Evolutionary conservation across 176 grass and related monocot species (phyloP), one percentile per base, ranked within the genome.

Genomic region (Musa acuminata): DNA sequence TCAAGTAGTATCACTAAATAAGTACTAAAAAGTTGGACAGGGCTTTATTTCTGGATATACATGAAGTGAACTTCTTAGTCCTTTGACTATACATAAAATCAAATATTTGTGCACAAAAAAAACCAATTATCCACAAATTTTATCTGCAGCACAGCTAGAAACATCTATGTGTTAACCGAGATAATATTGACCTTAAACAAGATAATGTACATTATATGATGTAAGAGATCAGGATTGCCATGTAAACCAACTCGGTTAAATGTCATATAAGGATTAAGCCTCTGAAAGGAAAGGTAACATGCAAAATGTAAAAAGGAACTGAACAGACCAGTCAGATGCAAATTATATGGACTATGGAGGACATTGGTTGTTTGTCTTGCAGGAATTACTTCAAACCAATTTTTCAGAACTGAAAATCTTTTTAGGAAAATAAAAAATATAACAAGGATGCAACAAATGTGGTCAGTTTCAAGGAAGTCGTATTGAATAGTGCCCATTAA

Each of bases 401-500:
- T 43, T 43, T 5, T 4, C 35, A 6, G 0, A 6, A 43, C 35
- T 43, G 35, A 43, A 43, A 43, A 43, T n/a, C 17, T 8, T 60
- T 60, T n/a, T 20, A 8, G 57, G 57, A 60, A 20, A 20, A 60
- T 14, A n/a, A 60, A 43, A 43, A 14, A n/a, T 5, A 60, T 60
- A 60, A 60, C 57, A 60, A 60, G 57, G 57, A 60, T 60, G 57
- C 57, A 60, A n/a, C 57, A 60, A 60, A 60, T 20, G 57, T 19
- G 17, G 8, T 21, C 13, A 60, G 2, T 60, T 60, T 20, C 16
- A 60, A n/a, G 17, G 7, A 60, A 60, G 1, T n/a, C n/a, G 19
- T 19, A 19, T n/a, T 21, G 57, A 9, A 20, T 17, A 60, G 16
- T 60, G 16, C 4, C 57, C 8, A 13, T 58, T 58, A 58, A n/a